Evolutionary conservation across 208 protist genomes (phyloP).

Genomic region (Leishmania guyanensis): DNA sequence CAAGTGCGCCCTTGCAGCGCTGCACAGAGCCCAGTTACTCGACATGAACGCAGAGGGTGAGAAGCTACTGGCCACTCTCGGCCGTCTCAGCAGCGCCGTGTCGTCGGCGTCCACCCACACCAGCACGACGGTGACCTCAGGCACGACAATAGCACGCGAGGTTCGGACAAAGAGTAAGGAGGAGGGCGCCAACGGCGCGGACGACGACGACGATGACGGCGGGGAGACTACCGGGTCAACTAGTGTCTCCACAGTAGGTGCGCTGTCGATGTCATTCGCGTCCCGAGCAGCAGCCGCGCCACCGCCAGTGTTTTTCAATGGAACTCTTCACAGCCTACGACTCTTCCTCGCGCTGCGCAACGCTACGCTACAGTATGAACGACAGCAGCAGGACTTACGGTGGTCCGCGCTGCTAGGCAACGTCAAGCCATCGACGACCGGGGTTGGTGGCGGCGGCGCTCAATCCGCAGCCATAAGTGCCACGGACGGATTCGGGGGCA

Average conservation of each 20-base stretch:
- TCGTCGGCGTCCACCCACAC: background rate
- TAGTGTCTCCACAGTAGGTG: background rate
- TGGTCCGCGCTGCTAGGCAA: slow-evolving; percentile 22
- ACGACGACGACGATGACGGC: background rate
- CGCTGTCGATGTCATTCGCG: background rate
- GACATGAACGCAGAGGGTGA: background rate
- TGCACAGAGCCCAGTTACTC: slow-evolving; percentile 11
- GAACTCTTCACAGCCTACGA: slow-evolving; percentile 18
- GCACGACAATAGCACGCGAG: background rate
- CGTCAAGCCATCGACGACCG: background rate
- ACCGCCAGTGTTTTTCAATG: slow-evolving; percentile 21
- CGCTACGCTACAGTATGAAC: slow-evolving; percentile 30
- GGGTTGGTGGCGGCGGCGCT: background rate
- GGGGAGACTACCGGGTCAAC: slow-evolving; percentile 1
- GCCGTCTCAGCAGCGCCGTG: background rate
- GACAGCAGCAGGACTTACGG: slow-evolving; percentile 23
- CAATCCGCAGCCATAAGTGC: background rate
- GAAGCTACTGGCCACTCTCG: slow-evolving; percentile 4
- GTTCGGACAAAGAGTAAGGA: background rate
- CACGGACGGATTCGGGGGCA: background rate
- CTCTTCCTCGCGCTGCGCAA: slow-evolving; percentile 24
- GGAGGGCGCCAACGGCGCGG: background rate
- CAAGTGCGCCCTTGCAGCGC: background rate
- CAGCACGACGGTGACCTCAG: background rate
- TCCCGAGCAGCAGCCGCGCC: background rate